Evolutionary conservation across 225 moss, liverwort and hornwort species (phyloP).

Genomic region (Pseudisothecium myosuroides): DNA sequence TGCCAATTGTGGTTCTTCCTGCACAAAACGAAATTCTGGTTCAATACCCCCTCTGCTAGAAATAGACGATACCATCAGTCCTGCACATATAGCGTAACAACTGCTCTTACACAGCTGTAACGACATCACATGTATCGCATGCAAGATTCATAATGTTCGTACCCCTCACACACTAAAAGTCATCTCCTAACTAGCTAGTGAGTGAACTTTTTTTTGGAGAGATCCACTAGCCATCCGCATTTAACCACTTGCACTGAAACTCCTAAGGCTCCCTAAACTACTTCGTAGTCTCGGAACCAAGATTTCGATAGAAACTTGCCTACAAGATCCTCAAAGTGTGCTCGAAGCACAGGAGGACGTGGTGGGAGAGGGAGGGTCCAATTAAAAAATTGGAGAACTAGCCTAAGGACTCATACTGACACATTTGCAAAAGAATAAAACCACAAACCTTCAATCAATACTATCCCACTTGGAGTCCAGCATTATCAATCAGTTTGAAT

Average conservation of each 20-base stretch:
- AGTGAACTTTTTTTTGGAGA: background rate
- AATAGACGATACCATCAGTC: background rate
- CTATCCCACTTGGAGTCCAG: background rate
- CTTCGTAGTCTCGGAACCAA: background rate
- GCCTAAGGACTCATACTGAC: background rate
- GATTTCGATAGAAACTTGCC: background rate
- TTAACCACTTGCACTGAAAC: background rate
- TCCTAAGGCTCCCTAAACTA: background rate
- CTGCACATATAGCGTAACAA: background rate
- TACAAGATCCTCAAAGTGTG: background rate
- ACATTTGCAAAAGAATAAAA: background rate
- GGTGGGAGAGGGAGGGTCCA: background rate
- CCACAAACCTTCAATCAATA: background rate
- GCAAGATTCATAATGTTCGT: background rate
- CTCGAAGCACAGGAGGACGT: background rate
- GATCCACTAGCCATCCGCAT: background rate
- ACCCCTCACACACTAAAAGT: background rate
- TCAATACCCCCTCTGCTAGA: background rate
- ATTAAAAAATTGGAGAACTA: background rate
- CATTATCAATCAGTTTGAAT: background rate
- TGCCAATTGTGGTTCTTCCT: slow-evolving; percentile 70
- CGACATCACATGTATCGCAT: background rate
- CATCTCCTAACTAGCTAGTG: background rate
- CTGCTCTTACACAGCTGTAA: background rate
- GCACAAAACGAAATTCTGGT: background rate